Evolutionary conservation across 352 stramenopile species (phyloP).

Genomic region (Pseudoperonospora humuli): DNA sequence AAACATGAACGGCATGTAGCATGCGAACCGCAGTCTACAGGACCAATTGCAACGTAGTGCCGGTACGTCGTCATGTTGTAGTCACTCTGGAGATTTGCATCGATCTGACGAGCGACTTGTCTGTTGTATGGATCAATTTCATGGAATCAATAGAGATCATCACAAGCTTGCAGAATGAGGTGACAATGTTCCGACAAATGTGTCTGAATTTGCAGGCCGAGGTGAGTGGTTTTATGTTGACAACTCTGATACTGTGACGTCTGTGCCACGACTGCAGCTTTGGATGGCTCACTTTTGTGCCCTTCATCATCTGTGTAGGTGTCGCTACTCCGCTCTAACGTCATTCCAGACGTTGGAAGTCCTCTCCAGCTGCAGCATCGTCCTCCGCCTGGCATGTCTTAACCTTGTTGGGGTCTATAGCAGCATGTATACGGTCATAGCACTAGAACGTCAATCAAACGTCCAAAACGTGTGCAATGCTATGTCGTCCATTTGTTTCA

Average conservation of each 20-base stretch:
- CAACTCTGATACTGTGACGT: not conserved
- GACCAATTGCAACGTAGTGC: constrained; percentile 57
- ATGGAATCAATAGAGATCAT: constrained; percentile 42
- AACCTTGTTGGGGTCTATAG: constrained; percentile 10
- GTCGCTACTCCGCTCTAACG: constrained; percentile 27
- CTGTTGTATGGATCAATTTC: constrained; percentile 9
- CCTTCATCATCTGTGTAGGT: constrained; percentile 26
- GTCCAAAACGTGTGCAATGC: too few species aligned
- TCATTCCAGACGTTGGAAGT: constrained; percentile 9
- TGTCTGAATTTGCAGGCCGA: constrained; percentile 72
- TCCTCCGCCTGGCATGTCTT: constrained; percentile 49
- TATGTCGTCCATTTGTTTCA: too few species aligned
- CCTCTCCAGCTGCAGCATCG: constrained; percentile 21
- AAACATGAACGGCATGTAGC: constrained; percentile 15
- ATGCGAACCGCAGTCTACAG: constrained; percentile 58
- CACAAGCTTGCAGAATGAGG: constrained; percentile 61
- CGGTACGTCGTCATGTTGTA: constrained; percentile 29
- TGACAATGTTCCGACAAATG: constrained; percentile 78
- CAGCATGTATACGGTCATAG: not conserved
- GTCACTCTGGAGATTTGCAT: too few species aligned
- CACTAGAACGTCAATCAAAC: too few species aligned
- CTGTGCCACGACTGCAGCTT: not conserved
- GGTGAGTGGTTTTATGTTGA: constrained; percentile 29
- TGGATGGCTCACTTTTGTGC: constrained; percentile 20
- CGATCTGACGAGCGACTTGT: constrained; percentile 2